Evolutionary conservation across 257 asterid species (phyloP).

Genomic region (Scutellaria galericulata): DNA sequence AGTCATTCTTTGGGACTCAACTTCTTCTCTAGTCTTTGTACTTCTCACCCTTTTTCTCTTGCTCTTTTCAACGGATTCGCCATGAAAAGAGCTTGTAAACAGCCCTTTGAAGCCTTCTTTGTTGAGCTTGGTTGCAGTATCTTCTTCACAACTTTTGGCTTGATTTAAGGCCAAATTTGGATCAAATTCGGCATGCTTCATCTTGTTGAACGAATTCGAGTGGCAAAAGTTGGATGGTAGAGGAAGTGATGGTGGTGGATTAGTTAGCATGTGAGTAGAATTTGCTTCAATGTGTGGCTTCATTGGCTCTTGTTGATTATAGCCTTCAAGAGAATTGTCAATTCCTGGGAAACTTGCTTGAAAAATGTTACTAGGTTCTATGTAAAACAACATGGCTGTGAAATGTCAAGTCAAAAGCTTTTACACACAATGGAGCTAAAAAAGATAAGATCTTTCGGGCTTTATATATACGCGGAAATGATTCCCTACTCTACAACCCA

Average conservation of each 20-base stretch:
- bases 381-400: conserved; percentile 46
- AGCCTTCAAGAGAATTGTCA: conserved; percentile 42
- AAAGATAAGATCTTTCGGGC: conserved; percentile 8
- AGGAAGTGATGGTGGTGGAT: conserved; percentile 36
- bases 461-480: neutral
- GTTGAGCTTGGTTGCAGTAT: conserved; percentile 23
- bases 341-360: conserved; percentile 46
- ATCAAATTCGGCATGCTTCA: conserved; percentile 71
- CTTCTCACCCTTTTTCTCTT: conserved; percentile 75
- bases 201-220: conserved; percentile 55
- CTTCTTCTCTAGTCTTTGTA: conserved; percentile 73
- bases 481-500: too few species aligned
- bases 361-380: conserved; percentile 39
- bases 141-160: too few species aligned
- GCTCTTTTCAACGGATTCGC: conserved; percentile 47
- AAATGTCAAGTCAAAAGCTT: conserved; percentile 18
- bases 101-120: conserved; percentile 26
- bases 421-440: conserved; percentile 19
- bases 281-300: conserved; percentile 41
- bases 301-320: conserved; percentile 33
- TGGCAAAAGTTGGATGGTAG: conserved; percentile 39
- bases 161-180: conserved; percentile 42
- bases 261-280: conserved; percentile 50
- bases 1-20: conserved; percentile 92
- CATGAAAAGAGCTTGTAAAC: too few species aligned